phyloP scores from a whole-genome alignment of 208 protist species.

The Leishmania arabica region DNA sequence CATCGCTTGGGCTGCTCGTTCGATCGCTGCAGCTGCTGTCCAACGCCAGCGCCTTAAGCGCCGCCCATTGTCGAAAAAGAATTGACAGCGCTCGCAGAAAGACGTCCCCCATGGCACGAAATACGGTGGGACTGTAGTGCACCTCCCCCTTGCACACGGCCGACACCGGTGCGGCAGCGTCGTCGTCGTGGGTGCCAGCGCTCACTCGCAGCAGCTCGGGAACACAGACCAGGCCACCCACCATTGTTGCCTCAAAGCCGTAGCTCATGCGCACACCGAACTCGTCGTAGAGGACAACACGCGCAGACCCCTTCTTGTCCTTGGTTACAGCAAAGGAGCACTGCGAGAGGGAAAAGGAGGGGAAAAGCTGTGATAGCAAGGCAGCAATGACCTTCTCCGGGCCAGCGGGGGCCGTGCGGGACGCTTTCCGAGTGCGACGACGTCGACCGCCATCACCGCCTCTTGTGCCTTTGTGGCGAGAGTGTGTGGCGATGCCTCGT shows the following conservation, averaged over 20 bases:
- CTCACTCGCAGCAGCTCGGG: constrained; percentile 18
- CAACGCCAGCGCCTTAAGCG: not conserved
- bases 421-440: constrained; percentile 4
- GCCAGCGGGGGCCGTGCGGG: constrained; percentile 22
- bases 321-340: constrained; percentile 91
- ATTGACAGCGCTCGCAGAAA: constrained; percentile 26
- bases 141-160: constrained; percentile 18
- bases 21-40: constrained; percentile 10
- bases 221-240: constrained; percentile 60
- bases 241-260: constrained; percentile 94
- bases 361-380: constrained; percentile 53
- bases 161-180: not conserved
- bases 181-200: not conserved
- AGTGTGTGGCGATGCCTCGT: constrained; percentile 9
- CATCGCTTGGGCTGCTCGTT: not conserved
- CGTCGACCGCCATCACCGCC: not conserved
- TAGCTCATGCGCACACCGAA: constrained; percentile 94
- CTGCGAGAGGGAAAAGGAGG: constrained; percentile 71
- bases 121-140: constrained; percentile 28
- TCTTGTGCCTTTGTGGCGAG: not conserved
- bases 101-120: constrained; percentile 31
- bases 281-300: constrained; percentile 93
- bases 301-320: constrained; percentile 84
- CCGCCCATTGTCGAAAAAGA: constrained; percentile 21
- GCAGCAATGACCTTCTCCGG: constrained; percentile 81